Conservation (phyloP, 2,329 filamentous ascomycete genomes). For the Neobulgaria alba region DNA sequence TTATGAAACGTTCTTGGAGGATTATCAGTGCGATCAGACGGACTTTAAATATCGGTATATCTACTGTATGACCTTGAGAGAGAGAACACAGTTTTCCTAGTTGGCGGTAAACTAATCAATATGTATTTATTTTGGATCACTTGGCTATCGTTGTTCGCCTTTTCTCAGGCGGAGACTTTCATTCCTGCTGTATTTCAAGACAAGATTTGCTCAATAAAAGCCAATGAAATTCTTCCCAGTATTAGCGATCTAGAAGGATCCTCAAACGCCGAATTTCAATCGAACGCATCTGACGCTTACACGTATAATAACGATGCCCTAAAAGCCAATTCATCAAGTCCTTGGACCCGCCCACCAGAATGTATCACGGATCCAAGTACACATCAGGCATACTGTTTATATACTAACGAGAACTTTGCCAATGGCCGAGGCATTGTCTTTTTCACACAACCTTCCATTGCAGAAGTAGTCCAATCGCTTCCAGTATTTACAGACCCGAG, state of each 20-base stretch:
- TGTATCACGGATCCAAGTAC: constrained; percentile 14
- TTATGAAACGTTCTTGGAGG: no score
- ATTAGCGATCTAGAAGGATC: no score
- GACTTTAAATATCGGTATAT: no score
- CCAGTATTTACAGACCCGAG: constrained; percentile 14
- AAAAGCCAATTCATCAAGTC: neutral
- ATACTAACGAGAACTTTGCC: constrained; percentile 21
- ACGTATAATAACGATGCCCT: neutral
- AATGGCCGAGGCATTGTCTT: constrained; percentile 24
- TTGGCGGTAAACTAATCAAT: no score
- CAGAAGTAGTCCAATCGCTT: constrained; percentile 12
- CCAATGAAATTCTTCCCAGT: neutral
- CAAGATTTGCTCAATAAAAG: neutral
- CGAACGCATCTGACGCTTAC: neutral
- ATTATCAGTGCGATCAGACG: no score
- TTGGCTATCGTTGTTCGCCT: no score
- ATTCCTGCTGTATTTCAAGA: neutral
- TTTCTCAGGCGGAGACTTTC: no score
- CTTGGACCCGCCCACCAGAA: constrained; percentile 18
- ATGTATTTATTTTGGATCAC: no score
- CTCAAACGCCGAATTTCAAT: neutral
- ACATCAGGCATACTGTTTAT: constrained; percentile 21
- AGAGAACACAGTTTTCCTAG: no score
- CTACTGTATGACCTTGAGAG: no score
- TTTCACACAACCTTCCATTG: constrained; percentile 19